These are phyloP conservation scores for Saccharum hybrid DNA, from an alignment of 202 grass and related monocot genomes.

Conservation along the genomic window DNA sequence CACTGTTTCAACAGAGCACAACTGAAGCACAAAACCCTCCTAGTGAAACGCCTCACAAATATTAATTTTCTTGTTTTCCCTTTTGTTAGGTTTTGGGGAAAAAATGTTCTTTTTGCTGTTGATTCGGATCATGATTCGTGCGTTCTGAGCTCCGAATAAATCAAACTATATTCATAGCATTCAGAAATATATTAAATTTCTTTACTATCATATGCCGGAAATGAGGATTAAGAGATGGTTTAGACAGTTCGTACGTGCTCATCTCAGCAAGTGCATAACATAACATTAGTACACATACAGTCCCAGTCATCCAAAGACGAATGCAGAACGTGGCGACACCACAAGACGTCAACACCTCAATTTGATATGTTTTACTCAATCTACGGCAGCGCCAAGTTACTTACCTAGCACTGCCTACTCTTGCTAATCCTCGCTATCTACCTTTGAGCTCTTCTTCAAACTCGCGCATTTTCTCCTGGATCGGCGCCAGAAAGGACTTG, in stretches of 20 bases:
- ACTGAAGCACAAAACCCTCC: too few species aligned
- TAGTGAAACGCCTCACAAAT: too few species aligned
- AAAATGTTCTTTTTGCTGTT: too few species aligned
- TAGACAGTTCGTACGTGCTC: neutral
- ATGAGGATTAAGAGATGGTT: neutral
- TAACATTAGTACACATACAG: neutral
- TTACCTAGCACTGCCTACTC: neutral
- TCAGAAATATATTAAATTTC: neutral
- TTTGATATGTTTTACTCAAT: slow-evolving; percentile 1
- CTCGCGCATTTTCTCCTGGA: slow-evolving; percentile 58
- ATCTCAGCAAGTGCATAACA: slow-evolving; percentile 29
- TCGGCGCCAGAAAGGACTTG: slow-evolving; percentile 60
- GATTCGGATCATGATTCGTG: neutral
- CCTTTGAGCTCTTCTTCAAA: slow-evolving; percentile 93
- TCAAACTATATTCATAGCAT: neutral
- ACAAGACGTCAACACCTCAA: neutral
- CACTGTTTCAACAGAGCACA: too few species aligned
- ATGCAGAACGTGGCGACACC: neutral
- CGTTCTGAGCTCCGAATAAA: neutral
- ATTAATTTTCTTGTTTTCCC: too few species aligned
- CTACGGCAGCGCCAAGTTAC: neutral
- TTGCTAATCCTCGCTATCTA: slow-evolving; percentile 46
- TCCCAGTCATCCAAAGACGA: neutral
- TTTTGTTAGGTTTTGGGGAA: too few species aligned
- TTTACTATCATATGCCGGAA: neutral